Percentiles rank a stretch among this genome's conserved stretches.
Conservation (phyloP, 306 rosid genomes). For the Cyclanthera cordifolia region DNA sequence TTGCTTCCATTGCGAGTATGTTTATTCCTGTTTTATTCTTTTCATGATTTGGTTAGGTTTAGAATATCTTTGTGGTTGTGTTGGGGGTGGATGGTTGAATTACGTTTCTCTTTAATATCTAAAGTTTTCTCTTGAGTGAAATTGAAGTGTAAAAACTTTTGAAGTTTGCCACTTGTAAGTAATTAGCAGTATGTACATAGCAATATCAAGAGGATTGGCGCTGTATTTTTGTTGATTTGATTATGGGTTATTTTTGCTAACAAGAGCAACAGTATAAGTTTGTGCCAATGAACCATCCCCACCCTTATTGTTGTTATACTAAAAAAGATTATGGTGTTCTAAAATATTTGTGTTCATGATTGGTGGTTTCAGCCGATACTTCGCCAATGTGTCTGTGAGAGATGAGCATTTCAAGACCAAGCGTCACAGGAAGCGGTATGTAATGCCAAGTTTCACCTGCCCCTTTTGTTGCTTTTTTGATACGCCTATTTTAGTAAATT, state of each 20-base stretch:
- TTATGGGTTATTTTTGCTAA: too few species aligned
- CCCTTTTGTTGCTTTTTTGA: not conserved
- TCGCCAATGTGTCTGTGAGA: conserved; percentile 61
- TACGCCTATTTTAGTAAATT: too few species aligned
- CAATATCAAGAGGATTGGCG: not conserved
- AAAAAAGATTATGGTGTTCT: not conserved
- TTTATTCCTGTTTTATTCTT: not conserved
- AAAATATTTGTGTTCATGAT: conserved; percentile 17
- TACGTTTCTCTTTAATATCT: not conserved
- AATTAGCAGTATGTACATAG: not conserved
- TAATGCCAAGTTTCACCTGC: not conserved
- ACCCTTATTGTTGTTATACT: too few species aligned
- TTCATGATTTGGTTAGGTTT: not conserved
- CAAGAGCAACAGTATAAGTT: too few species aligned
- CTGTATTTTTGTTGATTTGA: conserved; percentile 5
- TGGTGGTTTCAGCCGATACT: conserved; percentile 48
- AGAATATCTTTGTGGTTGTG: not conserved
- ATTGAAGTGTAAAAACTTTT: not conserved
- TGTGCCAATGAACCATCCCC: too few species aligned
- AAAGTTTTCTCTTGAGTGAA: not conserved
- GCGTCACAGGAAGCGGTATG: conserved; percentile 71
- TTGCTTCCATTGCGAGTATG: conserved; percentile 82
- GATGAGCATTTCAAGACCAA: conserved; percentile 90
- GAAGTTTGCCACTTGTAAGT: not conserved
- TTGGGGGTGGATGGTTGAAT: not conserved